Percentiles rank a stretch among this genome's conserved stretches.
These are phyloP conservation scores for Acidomyces sp. DNA, from an alignment of 495 filamentous ascomycete genomes.

Conservation along the genomic window DNA sequence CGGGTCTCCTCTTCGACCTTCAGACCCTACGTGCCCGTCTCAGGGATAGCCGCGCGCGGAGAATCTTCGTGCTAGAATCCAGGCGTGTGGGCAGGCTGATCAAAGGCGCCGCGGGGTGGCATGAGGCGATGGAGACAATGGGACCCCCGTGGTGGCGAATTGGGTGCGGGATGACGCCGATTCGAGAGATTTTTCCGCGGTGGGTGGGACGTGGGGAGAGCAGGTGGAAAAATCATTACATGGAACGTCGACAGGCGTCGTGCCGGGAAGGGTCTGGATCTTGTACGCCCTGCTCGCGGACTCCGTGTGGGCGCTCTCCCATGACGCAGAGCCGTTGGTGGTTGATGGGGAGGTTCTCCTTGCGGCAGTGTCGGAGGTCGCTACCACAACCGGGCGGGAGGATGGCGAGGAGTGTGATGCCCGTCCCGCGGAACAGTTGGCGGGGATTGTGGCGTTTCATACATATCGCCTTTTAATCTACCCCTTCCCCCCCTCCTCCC, in stretches of 20 bases:
- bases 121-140: not conserved
- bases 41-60: constrained; percentile 2
- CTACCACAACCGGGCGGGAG: too few species aligned
- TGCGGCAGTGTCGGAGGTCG: too few species aligned
- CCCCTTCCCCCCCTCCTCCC: too few species aligned
- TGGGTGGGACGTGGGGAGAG: too few species aligned
- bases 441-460: too few species aligned
- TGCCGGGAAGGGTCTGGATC: constrained; percentile 6
- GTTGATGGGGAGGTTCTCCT: too few species aligned
- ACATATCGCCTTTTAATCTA: too few species aligned
- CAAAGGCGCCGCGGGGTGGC: not conserved
- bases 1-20: constrained; percentile 19
- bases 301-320: constrained; percentile 6
- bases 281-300: constrained; percentile 9
- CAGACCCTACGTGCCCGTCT: constrained; percentile 12
- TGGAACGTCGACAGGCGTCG: not conserved
- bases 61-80: constrained; percentile 10
- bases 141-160: constrained; percentile 8
- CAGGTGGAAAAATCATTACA: constrained; percentile 14
- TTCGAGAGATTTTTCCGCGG: too few species aligned
- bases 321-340: not conserved
- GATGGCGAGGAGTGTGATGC: too few species aligned
- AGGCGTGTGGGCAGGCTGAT: constrained; percentile 12
- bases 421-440: too few species aligned
- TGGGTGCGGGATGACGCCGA: constrained; percentile 10